These are phyloP conservation scores for Rhizoctonia solani DNA, from an alignment of 1,284 basidiomycete species.

Conservation along the genomic window DNA sequence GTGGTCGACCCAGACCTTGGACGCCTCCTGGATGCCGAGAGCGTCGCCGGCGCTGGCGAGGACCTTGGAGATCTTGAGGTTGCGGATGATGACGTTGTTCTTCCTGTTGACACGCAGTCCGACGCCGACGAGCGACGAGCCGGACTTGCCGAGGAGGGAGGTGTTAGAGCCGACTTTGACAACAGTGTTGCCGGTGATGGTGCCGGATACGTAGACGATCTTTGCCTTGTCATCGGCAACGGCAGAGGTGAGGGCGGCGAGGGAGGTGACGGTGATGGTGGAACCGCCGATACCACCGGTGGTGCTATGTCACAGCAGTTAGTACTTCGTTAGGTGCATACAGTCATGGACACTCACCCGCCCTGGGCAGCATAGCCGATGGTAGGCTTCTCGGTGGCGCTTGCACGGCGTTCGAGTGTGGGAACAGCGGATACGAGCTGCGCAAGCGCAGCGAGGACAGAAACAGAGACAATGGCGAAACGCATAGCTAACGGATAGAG, in stretches of 20 bases:
- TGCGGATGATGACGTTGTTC: constrained; percentile 55
- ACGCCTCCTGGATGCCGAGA: constrained; percentile 52
- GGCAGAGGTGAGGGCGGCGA: constrained; percentile 51
- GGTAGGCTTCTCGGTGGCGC: constrained; percentile 11
- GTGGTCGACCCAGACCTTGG: constrained; percentile 55
- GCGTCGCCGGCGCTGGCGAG: too few relatives aligned
- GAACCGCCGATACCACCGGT: constrained; percentile 19
- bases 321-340: background rate
- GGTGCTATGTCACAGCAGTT: background rate
- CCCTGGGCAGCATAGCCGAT: constrained; percentile 25
- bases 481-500: background rate
- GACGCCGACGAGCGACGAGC: constrained; percentile 48
- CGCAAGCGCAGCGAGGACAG: constrained; percentile 3
- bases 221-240: constrained; percentile 51
- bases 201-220: constrained; percentile 53
- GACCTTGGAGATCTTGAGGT: constrained; percentile 56
- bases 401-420: constrained; percentile 9
- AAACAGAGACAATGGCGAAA: background rate
- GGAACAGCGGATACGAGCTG: constrained; percentile 3
- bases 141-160: constrained; percentile 48
- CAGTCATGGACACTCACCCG: background rate
- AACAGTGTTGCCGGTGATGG: constrained; percentile 51
- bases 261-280: constrained; percentile 51
- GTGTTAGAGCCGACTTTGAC: constrained; percentile 53
- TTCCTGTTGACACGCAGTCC: constrained; percentile 52